These are phyloP conservation scores for Bruguiera hainesii DNA, from an alignment of 441 rosid species.

Conservation along the genomic window DNA sequence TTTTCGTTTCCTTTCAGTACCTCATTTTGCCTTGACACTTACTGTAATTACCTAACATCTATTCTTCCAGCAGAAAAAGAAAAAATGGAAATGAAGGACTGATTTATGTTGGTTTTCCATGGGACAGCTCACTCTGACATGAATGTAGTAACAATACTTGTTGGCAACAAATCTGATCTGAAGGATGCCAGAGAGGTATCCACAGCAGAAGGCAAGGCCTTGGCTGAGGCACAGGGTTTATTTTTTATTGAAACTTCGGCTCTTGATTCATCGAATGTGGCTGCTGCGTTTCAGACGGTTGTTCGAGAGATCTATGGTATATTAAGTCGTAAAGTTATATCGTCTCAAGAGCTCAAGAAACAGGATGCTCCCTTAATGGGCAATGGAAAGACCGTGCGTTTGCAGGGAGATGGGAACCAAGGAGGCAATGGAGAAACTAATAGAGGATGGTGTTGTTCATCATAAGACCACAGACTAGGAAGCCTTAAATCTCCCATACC, in stretches of 20 bases:
- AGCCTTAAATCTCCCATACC: not conserved
- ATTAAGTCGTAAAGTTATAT: slow-evolving; percentile 86
- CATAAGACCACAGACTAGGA: slow-evolving; percentile 18
- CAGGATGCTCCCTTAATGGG: slow-evolving; percentile 58
- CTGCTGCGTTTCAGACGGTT: slow-evolving; percentile 83
- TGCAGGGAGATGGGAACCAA: slow-evolving; percentile 38
- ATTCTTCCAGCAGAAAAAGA: no score
- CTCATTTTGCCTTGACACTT: no score
- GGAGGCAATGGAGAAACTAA: slow-evolving; percentile 29
- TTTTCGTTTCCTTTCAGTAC: not conserved
- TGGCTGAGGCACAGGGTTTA: slow-evolving; percentile 82
- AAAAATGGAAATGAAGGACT: no score
- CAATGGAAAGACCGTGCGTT: slow-evolving; percentile 67
- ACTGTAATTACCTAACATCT: no score
- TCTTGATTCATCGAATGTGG: slow-evolving; percentile 74
- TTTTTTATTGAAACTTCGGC: slow-evolving; percentile 98
- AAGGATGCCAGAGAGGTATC: slow-evolving; percentile 72
- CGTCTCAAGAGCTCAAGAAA: slow-evolving; percentile 68
- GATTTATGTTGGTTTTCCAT: not conserved
- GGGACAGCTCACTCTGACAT: slow-evolving; percentile 80
- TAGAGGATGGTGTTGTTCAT: slow-evolving; percentile 69
- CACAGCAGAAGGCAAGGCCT: slow-evolving; percentile 67
- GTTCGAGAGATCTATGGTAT: slow-evolving; percentile 80
- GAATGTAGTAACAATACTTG: slow-evolving; percentile 72
- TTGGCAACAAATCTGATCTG: slow-evolving; percentile 93